Base-by-base conservation (phyloP, 805 yeast species). In the Wickerhamomyces tratensis region DNA sequence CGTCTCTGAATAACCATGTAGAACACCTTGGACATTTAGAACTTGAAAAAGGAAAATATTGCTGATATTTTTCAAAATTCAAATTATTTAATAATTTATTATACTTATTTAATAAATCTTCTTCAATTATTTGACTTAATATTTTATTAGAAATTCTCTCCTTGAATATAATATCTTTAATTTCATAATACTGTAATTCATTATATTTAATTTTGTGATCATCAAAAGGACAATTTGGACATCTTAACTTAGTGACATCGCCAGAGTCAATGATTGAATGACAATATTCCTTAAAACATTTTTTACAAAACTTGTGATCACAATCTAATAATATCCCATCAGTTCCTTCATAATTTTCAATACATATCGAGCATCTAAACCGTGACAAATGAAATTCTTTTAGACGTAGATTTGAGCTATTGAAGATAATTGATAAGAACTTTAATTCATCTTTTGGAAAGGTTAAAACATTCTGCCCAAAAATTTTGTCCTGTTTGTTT, bases 291-390 rank as follows among this genome's bases (percentile, higher is more conserved):
- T 41, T 44, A 5, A 74, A 54, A 46, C 85, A 79, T 1, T 45
- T 38, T 37, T 54, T 58, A 49, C 84, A 78, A 43, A 76, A 70
- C 0, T 58, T 53, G 50, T 78, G 84, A 7, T 57, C 59, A 49
- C 85, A 79, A 2, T 65, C 59, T 1, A 64, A 41, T 33, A 49
- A 40, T 2, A 58, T 46, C 49, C 75, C 70, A 5, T 52, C 43
- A 0, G 35, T 41, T 1, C 85, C 85, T 44, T 71, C 72, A 39
- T 58, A 60, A 31, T 63, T 67, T 25, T 62, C 68, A 46, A 75
- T 73, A 52, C 86, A 79, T 1, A 79, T 76, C n/a, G 71, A 73
- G 54, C 85, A 79, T 4, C 59, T 49, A 46, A 69, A 74, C 7
- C 77, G 68, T 10, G 52, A 49, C 11, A 45, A 42, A 6, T 63